Conservation (phyloP, 2,329 filamentous ascomycete genomes). For the Bipolaris bicolor region DNA sequence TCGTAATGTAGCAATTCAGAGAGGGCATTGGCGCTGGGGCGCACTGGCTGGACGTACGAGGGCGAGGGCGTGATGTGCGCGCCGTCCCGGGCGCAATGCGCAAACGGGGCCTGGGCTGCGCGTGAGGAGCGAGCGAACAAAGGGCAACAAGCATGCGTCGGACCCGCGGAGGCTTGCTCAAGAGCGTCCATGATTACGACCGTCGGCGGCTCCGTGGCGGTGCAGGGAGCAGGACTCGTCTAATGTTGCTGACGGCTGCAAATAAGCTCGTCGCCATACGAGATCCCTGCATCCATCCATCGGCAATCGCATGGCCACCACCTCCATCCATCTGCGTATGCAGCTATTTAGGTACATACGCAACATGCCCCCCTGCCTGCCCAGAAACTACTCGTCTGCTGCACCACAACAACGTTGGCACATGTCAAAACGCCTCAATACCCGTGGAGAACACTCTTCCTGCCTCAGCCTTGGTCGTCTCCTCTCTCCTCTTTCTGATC, state of each 20-base stretch:
- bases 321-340: too few relatives aligned
- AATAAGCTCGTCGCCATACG: slow-evolving; percentile 12
- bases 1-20: neutral
- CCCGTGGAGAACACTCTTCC: too few relatives aligned
- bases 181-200: slow-evolving; percentile 3
- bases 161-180: neutral
- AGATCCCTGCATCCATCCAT: slow-evolving; percentile 15
- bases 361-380: too few relatives aligned
- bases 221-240: slow-evolving; percentile 11
- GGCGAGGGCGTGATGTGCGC: slow-evolving; percentile 17
- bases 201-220: neutral
- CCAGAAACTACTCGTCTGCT: too few relatives aligned
- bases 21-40: neutral
- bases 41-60: neutral
- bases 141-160: neutral
- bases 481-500: too few relatives aligned
- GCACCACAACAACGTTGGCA: too few relatives aligned
- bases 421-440: too few relatives aligned
- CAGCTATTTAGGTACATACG: too few relatives aligned
- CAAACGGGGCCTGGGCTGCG: slow-evolving; percentile 18
- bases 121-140: neutral
- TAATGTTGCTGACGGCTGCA: slow-evolving; percentile 27
- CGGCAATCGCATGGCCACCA: slow-evolving; percentile 6
- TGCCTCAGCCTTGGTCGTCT: too few relatives aligned
- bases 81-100: slow-evolving; percentile 23